phyloP scores from a whole-genome alignment of 345 rosid genomes.

The Acer saccharum region DNA sequence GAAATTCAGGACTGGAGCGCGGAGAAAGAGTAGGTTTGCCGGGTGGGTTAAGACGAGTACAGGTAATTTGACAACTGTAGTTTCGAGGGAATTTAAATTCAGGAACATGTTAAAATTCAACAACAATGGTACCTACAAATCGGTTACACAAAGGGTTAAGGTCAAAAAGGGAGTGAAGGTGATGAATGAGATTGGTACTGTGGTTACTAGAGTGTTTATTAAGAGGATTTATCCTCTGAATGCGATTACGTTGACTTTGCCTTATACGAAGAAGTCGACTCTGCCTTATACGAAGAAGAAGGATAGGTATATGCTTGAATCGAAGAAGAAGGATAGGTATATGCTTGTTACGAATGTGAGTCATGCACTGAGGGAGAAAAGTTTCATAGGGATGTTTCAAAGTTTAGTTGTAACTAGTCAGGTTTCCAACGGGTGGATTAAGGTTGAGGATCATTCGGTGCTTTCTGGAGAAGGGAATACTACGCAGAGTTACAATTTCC shows the following conservation, averaged over 20 bases:
- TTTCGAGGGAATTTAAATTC: conserved; percentile 42
- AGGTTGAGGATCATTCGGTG: conserved; percentile 69
- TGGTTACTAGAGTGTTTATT: conserved; percentile 20
- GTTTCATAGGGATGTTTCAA: conserved; percentile 28
- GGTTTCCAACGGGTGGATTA: conserved; percentile 76
- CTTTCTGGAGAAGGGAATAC: conserved; percentile 57
- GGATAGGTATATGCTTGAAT: background rate
- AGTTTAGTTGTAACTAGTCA: conserved; percentile 45
- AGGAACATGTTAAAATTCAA: conserved; percentile 44
- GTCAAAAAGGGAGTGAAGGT: conserved; percentile 41
- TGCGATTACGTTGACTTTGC: conserved; percentile 49
- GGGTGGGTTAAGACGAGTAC: conserved; percentile 75
- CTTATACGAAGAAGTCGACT: conserved; percentile 29
- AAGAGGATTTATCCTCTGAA: conserved; percentile 55
- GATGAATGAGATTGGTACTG: conserved; percentile 32
- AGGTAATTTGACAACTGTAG: conserved; percentile 64
- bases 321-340: conserved; percentile 20
- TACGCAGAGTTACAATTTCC: conserved; percentile 46
- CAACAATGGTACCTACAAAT: conserved; percentile 53
- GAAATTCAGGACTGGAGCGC: conserved; percentile 49
- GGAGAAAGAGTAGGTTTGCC: conserved; percentile 39
- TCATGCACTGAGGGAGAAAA: conserved; percentile 46
- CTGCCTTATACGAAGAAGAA: conserved; percentile 28
- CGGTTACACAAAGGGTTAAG: conserved; percentile 49
- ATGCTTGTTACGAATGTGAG: conserved; percentile 63